These are phyloP conservation scores for Cladosporium sp. DNA, from an alignment of 2,329 filamentous ascomycete species.

Conservation along the genomic window DNA sequence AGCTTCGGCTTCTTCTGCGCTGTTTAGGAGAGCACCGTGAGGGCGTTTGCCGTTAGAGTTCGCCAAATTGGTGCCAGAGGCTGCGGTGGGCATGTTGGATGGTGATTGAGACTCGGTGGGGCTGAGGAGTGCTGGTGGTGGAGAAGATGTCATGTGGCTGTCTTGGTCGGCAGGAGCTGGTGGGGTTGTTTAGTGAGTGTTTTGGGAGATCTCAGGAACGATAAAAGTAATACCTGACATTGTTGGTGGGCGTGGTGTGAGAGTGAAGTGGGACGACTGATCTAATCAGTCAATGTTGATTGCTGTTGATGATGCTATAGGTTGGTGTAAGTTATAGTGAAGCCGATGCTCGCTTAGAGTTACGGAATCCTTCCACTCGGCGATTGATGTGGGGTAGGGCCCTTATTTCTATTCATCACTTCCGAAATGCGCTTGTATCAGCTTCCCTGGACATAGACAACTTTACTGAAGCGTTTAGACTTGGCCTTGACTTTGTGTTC, in stretches of 20 bases:
- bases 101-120: constrained; percentile 56
- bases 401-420: background rate
- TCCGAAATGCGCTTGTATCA: background rate
- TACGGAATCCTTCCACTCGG: background rate
- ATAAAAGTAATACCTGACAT: constrained; percentile 14
- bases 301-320: background rate
- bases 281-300: background rate
- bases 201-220: too few relatives aligned
- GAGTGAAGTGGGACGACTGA: background rate
- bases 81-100: constrained; percentile 20
- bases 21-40: constrained; percentile 31
- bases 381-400: background rate
- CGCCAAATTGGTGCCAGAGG: constrained; percentile 18
- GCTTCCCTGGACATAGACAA: background rate
- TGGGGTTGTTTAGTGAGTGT: constrained; percentile 22
- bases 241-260: background rate
- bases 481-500: background rate
- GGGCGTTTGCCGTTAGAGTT: constrained; percentile 38
- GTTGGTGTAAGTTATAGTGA: background rate
- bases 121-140: constrained; percentile 22
- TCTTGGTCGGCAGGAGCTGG: constrained; percentile 36
- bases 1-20: constrained; percentile 26
- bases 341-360: background rate
- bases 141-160: constrained; percentile 40
- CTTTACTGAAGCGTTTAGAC: background rate